Base-by-base conservation (phyloP, 768 basidiomycete genomes). In the Boletus sp. region DNA sequence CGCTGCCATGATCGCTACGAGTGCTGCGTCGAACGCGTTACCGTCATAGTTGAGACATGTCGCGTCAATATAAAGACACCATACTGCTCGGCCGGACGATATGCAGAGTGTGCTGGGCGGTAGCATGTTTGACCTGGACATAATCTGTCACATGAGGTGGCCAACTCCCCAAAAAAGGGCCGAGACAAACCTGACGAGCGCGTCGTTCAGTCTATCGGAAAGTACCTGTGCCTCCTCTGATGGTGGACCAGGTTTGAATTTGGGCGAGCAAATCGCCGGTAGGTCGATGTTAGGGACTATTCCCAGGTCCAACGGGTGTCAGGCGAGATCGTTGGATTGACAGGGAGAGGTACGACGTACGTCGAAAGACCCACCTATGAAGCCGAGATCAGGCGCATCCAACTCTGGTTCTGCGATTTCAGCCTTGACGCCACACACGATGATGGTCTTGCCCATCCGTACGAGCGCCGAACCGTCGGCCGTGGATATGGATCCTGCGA, bases 41-140 rank as follows among this genome's bases (percentile, higher is more conserved):
- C 97, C 97, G 68, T 98, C 95, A 66, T 96, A 97, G 73, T 97
- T 98, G 59, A 99, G 91, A 67, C 96, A 98, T 1, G 88, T 90
- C 29, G 90, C 84, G 60, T 99, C 97, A 61, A 98, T 79, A 65
- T 98, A 98, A n/a, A 98, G 78, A 29, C 88, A 88, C 93, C 94
- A 99, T 0, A 77, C 93, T 0, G 92, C 80, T 66, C 88, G 90
- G 4, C 84, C 85, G 0, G 83, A 80, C 15, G 88, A 79, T 53
- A 99, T 97, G 67, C 87, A 87, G 4, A 98, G 81, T 5, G 84
- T 82, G 2, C 78, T 69, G 3, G 85, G 78, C 0, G 88, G 76
- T 8, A 98, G 58, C 14, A 87, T 65, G 21, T 78, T 78, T 14
- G 91, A 84, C 19, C 93, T 93, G 63, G 13, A 23, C 13, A 40